Conservation (phyloP, 768 basidiomycete species). For the Saitozyma sp. region DNA sequence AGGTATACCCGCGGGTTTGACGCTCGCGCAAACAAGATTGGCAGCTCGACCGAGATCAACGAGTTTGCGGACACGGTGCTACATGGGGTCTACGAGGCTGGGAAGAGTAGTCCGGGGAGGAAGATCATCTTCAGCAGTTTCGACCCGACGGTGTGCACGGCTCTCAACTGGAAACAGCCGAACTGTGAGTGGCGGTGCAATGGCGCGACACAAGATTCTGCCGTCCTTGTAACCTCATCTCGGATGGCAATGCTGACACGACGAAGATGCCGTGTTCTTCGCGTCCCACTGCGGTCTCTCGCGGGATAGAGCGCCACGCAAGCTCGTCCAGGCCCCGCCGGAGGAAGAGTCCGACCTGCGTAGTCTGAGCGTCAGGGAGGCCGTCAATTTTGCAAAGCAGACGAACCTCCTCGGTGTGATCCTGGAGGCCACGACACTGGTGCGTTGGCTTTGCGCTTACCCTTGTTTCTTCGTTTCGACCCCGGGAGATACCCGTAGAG, state of each 20-base stretch:
- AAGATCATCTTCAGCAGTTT: conserved; percentile 91
- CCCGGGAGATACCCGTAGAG: background rate
- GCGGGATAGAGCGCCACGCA: conserved; percentile 22
- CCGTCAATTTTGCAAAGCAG: conserved; percentile 86
- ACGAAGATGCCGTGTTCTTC: conserved; percentile 76
- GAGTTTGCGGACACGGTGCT: conserved; percentile 79
- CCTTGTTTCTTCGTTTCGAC: background rate
- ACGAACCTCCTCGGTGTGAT: conserved; percentile 93
- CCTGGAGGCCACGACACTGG: conserved; percentile 81
- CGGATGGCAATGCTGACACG: background rate
- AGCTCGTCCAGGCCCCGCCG: conserved; percentile 31
- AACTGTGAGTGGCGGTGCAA: conserved; percentile 80
- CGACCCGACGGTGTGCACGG: conserved; percentile 82
- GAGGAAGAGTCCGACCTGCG: conserved; percentile 55
- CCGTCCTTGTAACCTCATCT: conserved; percentile 3
- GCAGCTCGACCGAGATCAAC: conserved; percentile 70
- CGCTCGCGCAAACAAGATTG: conserved; percentile 55
- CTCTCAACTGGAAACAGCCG: conserved; percentile 98
- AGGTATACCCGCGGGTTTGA: conserved; percentile 67
- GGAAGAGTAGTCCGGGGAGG: conserved; percentile 60
- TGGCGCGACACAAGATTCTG: too few relatives aligned
- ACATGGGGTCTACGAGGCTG: conserved; percentile 72
- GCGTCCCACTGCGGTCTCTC: conserved; percentile 78
- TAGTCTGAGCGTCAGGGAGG: conserved; percentile 74
- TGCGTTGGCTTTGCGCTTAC: conserved; percentile 54